Conservation (phyloP, 495 filamentous ascomycete genomes). For the Amorphotheca resinae region DNA sequence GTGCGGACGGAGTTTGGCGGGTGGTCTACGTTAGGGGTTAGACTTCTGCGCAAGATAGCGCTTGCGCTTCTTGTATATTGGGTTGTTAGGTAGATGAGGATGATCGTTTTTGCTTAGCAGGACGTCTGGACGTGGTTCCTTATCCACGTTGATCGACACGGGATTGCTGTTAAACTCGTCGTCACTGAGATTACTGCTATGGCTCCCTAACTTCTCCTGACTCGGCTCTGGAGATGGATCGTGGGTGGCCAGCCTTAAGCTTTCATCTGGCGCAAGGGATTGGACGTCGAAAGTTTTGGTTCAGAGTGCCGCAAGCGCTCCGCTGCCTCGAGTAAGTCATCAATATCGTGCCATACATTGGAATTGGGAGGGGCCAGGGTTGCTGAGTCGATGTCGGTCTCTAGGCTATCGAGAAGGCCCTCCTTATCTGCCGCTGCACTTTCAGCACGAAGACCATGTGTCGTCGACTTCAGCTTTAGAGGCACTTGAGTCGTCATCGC, state of each 20-base stretch:
- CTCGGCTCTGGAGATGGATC: slow-evolving; percentile 12
- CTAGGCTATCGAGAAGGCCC: slow-evolving; percentile 7
- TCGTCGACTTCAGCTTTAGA: slow-evolving; percentile 7
- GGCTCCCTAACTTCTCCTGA: too few species aligned
- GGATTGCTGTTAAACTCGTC: slow-evolving; percentile 10
- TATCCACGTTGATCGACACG: slow-evolving; percentile 1
- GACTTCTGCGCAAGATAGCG: slow-evolving; percentile 10
- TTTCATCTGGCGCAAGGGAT: neutral
- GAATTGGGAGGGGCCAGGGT: slow-evolving; percentile 6
- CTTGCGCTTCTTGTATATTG: slow-evolving; percentile 13
- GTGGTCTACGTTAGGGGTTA: slow-evolving; percentile 9
- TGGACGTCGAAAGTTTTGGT: slow-evolving; percentile 4
- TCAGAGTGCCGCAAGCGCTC: slow-evolving; percentile 5
- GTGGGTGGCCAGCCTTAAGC: slow-evolving; percentile 6
- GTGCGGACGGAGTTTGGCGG: neutral
- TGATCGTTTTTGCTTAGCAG: slow-evolving; percentile 11
- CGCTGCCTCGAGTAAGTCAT: slow-evolving; percentile 12
- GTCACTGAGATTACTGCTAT: slow-evolving; percentile 1
- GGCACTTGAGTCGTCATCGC: slow-evolving; percentile 7
- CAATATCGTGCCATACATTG: slow-evolving; percentile 15
- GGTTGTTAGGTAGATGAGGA: slow-evolving; percentile 11
- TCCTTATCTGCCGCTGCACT: slow-evolving; percentile 1
- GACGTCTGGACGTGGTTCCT: slow-evolving; percentile 10
- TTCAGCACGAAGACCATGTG: slow-evolving; percentile 5
- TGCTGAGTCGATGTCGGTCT: slow-evolving; percentile 7